Evolutionary conservation across 2,329 filamentous ascomycete species (phyloP).

Genomic region (Polytolypa hystricis): DNA sequence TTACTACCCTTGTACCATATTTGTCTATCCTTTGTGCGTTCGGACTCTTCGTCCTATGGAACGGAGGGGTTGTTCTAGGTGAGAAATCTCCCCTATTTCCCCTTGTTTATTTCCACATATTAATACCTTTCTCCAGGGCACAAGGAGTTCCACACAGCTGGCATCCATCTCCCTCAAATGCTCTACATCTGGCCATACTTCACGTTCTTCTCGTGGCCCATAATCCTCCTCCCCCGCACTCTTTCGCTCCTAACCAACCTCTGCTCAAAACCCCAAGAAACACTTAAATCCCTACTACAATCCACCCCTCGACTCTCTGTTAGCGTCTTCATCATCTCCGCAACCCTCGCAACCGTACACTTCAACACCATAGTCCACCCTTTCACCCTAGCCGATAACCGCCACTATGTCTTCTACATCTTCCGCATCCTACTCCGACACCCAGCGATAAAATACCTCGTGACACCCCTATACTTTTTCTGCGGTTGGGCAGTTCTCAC

Average conservation of each 20-base stretch:
- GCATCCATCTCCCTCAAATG: slow-evolving; percentile 81
- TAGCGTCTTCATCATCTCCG: slow-evolving; percentile 23
- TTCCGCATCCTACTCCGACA: slow-evolving; percentile 75
- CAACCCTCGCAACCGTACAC: slow-evolving; percentile 46
- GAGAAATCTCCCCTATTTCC: slow-evolving; percentile 16
- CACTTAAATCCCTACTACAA: slow-evolving; percentile 16
- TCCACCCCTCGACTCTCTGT: slow-evolving; percentile 30
- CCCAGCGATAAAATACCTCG: slow-evolving; percentile 52
- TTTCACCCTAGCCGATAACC: slow-evolving; percentile 90
- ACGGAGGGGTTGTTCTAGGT: slow-evolving; percentile 85
- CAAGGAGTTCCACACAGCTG: slow-evolving; percentile 86
- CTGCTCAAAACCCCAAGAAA: slow-evolving; percentile 19
- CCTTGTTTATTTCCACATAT: neutral
- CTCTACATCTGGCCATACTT: slow-evolving; percentile 91
- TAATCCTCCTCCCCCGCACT: slow-evolving; percentile 51
- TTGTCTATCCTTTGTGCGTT: slow-evolving; percentile 58
- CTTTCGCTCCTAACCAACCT: slow-evolving; percentile 23
- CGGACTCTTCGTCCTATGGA: slow-evolving; percentile 66
- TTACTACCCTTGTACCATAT: slow-evolving; percentile 39
- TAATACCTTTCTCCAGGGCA: slow-evolving; percentile 51
- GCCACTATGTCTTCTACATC: slow-evolving; percentile 94
- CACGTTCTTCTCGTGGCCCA: slow-evolving; percentile 75
- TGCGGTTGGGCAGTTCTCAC: slow-evolving; percentile 59
- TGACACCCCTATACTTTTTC: slow-evolving; percentile 58
- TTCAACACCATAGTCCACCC: slow-evolving; percentile 92